Evolutionary conservation across 768 basidiomycete species (phyloP).

Genomic region (Boletellus emodensis): DNA sequence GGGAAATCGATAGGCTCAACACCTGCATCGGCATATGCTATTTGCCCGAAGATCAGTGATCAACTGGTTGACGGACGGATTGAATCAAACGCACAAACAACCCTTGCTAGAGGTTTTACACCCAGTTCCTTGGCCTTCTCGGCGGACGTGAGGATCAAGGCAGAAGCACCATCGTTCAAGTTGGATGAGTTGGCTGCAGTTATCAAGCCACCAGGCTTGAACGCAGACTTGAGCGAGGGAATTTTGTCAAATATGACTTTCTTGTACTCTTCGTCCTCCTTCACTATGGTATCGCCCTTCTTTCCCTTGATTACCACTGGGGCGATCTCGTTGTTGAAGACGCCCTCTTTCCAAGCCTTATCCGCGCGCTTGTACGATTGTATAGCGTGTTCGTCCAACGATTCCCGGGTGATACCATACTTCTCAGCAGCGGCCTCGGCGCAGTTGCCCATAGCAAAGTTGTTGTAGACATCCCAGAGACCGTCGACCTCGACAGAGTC

Average conservation of each 20-base stretch:
- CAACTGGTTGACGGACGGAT: not conserved
- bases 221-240: conserved; percentile 81
- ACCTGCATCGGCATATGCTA: conserved; percentile 96
- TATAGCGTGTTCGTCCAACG: conserved; percentile 87
- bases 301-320: conserved; percentile 90
- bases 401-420: conserved; percentile 77
- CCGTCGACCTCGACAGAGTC: conserved; percentile 92
- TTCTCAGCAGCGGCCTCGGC: conserved; percentile 84
- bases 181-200: conserved; percentile 96
- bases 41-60: conserved; percentile 6
- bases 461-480: conserved; percentile 96
- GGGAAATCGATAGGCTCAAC: conserved; percentile 98
- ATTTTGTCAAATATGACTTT: conserved; percentile 94
- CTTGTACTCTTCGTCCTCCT: conserved; percentile 98
- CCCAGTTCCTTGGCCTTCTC: conserved; percentile 91
- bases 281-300: conserved; percentile 86
- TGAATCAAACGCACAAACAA: conserved; percentile 67
- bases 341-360: conserved; percentile 83
- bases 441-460: conserved; percentile 98
- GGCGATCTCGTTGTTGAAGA: conserved; percentile 82
- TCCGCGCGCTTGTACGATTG: conserved; percentile 94
- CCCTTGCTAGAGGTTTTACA: conserved; percentile 87
- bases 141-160: conserved; percentile 90
- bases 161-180: conserved; percentile 94
- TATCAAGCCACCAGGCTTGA: conserved; percentile 85